phyloP scores from a whole-genome alignment of 2,329 filamentous ascomycete genomes.

The Amauroascus verrucosus region DNA sequence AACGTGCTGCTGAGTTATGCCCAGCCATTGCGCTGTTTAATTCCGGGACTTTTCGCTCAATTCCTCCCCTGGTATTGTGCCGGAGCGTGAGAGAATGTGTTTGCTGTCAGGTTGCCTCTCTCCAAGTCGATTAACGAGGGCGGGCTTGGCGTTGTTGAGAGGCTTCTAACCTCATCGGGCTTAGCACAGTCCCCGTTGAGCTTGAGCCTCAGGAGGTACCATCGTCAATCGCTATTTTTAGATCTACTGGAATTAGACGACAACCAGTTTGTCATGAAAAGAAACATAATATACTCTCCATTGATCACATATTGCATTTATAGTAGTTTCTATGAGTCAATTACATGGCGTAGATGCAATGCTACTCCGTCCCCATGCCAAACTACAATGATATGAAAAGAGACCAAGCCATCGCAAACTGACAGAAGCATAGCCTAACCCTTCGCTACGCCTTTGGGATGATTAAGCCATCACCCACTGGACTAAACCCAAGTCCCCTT shows the following conservation, averaged over 20 bases:
- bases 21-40: neutral
- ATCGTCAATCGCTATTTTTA: too few species aligned
- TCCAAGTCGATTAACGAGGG: neutral
- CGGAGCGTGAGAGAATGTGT: neutral
- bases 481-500: neutral
- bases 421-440: neutral
- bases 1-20: neutral
- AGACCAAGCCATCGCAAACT: neutral
- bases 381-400: neutral
- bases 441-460: neutral
- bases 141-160: constrained; percentile 3
- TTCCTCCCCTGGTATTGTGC: neutral
- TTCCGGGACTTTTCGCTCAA: neutral
- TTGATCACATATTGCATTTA: neutral
- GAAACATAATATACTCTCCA: neutral
- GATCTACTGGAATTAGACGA: too few species aligned
- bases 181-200: neutral
- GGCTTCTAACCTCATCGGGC: neutral
- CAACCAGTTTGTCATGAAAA: too few species aligned
- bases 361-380: neutral
- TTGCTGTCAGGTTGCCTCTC: neutral
- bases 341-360: neutral
- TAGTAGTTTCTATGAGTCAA: neutral
- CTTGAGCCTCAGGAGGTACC: too few species aligned
- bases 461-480: neutral